Evolutionary conservation across 768 basidiomycete genomes (phyloP).

Genomic region (Daedalea quercina): DNA sequence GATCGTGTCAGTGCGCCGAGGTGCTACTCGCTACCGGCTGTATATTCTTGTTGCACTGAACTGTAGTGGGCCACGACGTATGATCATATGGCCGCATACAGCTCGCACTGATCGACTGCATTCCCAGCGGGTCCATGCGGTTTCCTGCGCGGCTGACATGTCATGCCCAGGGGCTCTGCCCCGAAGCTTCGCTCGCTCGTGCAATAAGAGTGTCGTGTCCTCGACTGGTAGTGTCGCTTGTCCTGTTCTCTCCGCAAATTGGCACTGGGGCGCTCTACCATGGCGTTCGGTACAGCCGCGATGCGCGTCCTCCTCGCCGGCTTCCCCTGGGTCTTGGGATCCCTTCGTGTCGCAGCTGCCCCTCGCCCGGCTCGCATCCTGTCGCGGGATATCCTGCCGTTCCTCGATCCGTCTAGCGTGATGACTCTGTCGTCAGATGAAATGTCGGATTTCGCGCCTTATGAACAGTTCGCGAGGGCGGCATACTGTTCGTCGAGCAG

Average conservation of each 20-base stretch:
- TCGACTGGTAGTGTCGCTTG: neutral
- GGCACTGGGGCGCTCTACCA: neutral
- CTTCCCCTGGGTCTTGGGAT: neutral
- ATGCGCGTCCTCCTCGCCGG: neutral
- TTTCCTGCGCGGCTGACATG: neutral
- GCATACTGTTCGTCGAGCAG: conserved; percentile 41
- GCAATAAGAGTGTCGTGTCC: neutral
- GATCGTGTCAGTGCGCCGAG: too few species aligned
- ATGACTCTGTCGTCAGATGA: conserved; percentile 21
- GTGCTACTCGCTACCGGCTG: too few species aligned
- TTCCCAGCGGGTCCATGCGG: neutral
- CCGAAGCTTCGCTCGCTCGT: neutral
- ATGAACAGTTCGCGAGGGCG: conserved; percentile 46
- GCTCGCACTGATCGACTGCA: too few species aligned
- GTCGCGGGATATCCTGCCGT: neutral
- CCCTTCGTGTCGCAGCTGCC: neutral
- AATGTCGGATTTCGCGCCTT: conserved; percentile 36
- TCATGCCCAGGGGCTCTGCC: neutral
- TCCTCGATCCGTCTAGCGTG: conserved; percentile 4
- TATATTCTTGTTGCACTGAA: too few species aligned
- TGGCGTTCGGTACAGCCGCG: neutral
- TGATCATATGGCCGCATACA: too few species aligned
- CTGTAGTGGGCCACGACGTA: too few species aligned
- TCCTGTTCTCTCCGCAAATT: neutral
- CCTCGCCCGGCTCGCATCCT: neutral